Evolutionary conservation across 2,329 filamentous ascomycete species (phyloP), one percentile per base, ranked within the genome.

Genomic region (Sporothrix humicola): DNA sequence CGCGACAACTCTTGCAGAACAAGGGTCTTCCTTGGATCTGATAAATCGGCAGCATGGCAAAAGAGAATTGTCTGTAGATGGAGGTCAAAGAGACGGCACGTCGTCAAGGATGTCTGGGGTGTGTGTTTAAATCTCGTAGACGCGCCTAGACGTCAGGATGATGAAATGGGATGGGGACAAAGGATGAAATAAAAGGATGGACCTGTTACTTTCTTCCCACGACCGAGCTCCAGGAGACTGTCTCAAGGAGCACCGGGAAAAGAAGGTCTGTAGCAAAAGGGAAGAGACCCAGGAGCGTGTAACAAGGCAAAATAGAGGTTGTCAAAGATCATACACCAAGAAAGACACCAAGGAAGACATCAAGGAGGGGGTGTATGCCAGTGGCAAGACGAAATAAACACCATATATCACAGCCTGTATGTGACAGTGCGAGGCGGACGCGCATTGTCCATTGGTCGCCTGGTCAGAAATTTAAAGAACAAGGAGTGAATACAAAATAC

Each of bases 231-330:
- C 15, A 44, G 59, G 59, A 2, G 42, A n/a, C 15, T 44, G 31
- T 20, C 59, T 63, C 59, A 44, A 20, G 31, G 17, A 63, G 31
- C 59, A 20, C 31, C 31, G 59, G 31, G 31, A 63, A 61, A 61
- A 42, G 13, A 5, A 5, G 6, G 37, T 12, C 17, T 9, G n/a
- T 37, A 37, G 31, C 31, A 37, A 37, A 37, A 8, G 26, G 13
- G 5, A 42, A 15, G 13, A 42, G 17, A n/a, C 4, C 31, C 26
- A 61, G 26, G 26, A n/a, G 54, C 23, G 26, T 61, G 31, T 61
- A 61, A 37, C 26, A 42, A 42, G 13, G n/a, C 15, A 23, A 46
- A 13, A 58, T 26, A 12, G 20, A 26, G 7, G 12, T 6, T 31
- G 23, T 58, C 6, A 17, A 54, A 54, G n/a, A 54, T 23, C 15